A percentile compares a stretch with the other conserved stretches of the same genome.
phyloP scores from a whole-genome alignment of 768 basidiomycete genomes.

The Nevesoporus exiguus region DNA sequence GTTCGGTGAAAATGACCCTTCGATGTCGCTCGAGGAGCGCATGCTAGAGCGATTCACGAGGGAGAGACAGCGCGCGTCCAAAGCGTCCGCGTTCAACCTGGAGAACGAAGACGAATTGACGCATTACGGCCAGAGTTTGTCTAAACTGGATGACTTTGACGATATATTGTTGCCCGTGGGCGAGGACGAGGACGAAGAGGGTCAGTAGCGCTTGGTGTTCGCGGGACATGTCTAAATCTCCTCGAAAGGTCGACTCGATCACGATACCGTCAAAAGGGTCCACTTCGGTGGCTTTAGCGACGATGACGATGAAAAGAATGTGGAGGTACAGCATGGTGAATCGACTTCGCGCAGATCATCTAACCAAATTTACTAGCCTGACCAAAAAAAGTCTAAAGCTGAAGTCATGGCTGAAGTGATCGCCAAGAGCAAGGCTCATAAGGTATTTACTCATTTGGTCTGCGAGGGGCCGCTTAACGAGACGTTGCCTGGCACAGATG shows the following conservation, averaged over 20 bases:
- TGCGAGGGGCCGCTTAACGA: neutral
- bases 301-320: constrained; percentile 49
- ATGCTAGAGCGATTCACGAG: constrained; percentile 95
- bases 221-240: neutral
- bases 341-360: neutral
- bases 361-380: constrained; percentile 47
- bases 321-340: constrained; percentile 38
- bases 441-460: constrained; percentile 46
- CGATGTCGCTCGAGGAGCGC: constrained; percentile 91
- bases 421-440: constrained; percentile 94
- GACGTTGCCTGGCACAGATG: constrained; percentile 44
- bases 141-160: constrained; percentile 82
- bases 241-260: constrained; percentile 60
- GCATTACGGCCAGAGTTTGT: constrained; percentile 86
- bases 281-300: constrained; percentile 91
- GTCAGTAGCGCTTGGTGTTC: constrained; percentile 26
- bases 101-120: constrained; percentile 91
- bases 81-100: constrained; percentile 79
- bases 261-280: constrained; percentile 56
- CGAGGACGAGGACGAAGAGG: constrained; percentile 50
- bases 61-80: constrained; percentile 78
- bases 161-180: constrained; percentile 52
- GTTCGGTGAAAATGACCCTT: constrained; percentile 93
- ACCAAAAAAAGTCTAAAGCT: constrained; percentile 85
- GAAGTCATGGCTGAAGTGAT: constrained; percentile 99